These are phyloP conservation scores for Lactarius trivialis DNA, from an alignment of 768 basidiomycete genomes.

Conservation along the genomic window DNA sequence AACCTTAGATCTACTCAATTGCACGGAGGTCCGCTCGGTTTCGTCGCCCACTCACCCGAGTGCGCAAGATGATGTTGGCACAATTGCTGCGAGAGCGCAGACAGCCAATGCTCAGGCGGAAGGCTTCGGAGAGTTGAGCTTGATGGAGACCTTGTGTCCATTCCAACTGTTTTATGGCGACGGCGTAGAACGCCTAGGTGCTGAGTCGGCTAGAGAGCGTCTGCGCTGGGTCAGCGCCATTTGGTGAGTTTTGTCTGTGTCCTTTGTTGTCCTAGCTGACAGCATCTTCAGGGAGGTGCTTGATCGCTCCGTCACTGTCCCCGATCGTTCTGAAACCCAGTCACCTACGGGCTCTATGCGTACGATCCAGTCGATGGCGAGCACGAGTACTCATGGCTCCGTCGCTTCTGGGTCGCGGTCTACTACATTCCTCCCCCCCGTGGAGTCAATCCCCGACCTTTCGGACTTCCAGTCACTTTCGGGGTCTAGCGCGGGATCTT, in stretches of 20 bases:
- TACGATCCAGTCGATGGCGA: constrained; percentile 55
- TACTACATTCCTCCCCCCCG: constrained; percentile 71
- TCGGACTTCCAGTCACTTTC: constrained; percentile 52
- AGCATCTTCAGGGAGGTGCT: constrained; percentile 63
- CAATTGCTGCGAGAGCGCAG: constrained; percentile 67
- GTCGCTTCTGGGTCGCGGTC: constrained; percentile 59
- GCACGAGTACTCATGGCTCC: constrained; percentile 44
- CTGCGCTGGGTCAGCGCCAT: constrained; percentile 89
- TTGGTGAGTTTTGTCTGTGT: constrained; percentile 46
- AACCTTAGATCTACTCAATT: constrained; percentile 80
- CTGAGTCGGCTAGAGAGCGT: constrained; percentile 82
- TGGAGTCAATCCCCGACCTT: constrained; percentile 64
- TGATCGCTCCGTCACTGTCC: constrained; percentile 51
- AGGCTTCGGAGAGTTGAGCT: constrained; percentile 35
- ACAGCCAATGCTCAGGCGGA: constrained; percentile 36
- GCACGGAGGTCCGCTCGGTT: constrained; percentile 76
- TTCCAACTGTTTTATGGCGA: constrained; percentile 90
- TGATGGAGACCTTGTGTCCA: constrained; percentile 75
- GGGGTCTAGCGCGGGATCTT: constrained; percentile 36
- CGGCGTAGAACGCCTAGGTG: constrained; percentile 80
- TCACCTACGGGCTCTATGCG: constrained; percentile 56
- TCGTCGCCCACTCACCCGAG: constrained; percentile 76
- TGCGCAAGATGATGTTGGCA: constrained; percentile 82
- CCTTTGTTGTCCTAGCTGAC: background rate
- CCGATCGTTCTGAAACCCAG: constrained; percentile 42